A percentile compares a stretch with the other conserved stretches of the same genome.
Conservation (phyloP, 257 asterid genomes). For the Solanum chilense region DNA sequence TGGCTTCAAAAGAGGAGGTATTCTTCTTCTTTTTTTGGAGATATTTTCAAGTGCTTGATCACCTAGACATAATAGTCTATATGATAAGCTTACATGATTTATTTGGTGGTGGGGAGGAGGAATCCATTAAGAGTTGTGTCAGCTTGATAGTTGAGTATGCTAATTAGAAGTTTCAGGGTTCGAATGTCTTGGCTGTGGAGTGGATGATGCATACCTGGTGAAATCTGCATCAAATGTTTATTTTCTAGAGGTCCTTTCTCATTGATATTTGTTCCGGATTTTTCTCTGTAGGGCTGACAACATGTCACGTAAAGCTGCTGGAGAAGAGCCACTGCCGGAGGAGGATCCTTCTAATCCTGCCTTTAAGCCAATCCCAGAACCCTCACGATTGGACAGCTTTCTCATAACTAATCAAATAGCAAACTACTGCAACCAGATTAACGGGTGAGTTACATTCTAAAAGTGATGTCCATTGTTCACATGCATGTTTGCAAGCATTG, state of each 20-base stretch:
- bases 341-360: constrained; percentile 87
- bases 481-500: background rate
- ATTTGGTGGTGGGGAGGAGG: background rate
- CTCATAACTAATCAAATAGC: constrained; percentile 80
- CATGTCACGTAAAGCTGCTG: constrained; percentile 63
- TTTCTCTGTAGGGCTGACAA: constrained; percentile 58
- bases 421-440: constrained; percentile 92
- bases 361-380: constrained; percentile 88
- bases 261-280: background rate
- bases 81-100: background rate
- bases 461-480: background rate
- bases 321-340: constrained; percentile 93
- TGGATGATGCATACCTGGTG: background rate
- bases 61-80: background rate
- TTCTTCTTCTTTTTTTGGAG: background rate
- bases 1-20: constrained; percentile 99
- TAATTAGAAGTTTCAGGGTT: background rate
- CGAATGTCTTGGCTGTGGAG: background rate
- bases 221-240: background rate
- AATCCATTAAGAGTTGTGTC: background rate
- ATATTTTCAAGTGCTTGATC: background rate
- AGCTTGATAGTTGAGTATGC: background rate
- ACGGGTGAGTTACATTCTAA: constrained; percentile 43
- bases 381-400: constrained; percentile 89
- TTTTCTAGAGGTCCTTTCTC: background rate